These are phyloP conservation scores for Phytomonas francai DNA, from an alignment of 208 protist genomes.

Conservation along the genomic window DNA sequence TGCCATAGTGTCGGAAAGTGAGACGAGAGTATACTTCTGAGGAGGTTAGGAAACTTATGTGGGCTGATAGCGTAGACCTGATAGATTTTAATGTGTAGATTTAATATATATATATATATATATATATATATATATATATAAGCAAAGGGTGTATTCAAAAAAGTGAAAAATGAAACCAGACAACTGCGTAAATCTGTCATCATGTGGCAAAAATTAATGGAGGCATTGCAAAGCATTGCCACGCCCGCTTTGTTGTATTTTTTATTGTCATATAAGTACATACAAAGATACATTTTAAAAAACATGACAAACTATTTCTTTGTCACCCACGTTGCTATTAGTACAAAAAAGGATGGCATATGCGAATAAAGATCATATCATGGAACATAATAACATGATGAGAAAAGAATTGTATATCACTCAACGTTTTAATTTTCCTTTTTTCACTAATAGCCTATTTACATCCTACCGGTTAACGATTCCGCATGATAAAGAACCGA, in stretches of 20 bases:
- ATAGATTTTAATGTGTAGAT: background rate
- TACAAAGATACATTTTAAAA: background rate
- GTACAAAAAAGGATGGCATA: background rate
- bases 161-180: background rate
- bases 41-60: background rate
- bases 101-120: too few relatives aligned
- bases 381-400: background rate
- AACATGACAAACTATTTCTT: background rate
- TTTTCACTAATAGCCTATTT: background rate
- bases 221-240: background rate
- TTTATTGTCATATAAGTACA: background rate
- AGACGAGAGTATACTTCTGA: background rate
- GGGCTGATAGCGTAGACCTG: background rate
- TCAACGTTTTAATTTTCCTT: background rate
- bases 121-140: too few relatives aligned
- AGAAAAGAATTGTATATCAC: background rate
- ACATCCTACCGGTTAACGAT: background rate
- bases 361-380: background rate
- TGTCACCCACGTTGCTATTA: background rate
- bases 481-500: background rate
- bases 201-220: background rate
- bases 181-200: background rate
- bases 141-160: too few relatives aligned
- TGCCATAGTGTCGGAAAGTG: slow-evolving; percentile 25
- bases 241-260: background rate